phyloP scores from a whole-genome alignment of 345 rosid genomes.

The Murraya koenigii region DNA sequence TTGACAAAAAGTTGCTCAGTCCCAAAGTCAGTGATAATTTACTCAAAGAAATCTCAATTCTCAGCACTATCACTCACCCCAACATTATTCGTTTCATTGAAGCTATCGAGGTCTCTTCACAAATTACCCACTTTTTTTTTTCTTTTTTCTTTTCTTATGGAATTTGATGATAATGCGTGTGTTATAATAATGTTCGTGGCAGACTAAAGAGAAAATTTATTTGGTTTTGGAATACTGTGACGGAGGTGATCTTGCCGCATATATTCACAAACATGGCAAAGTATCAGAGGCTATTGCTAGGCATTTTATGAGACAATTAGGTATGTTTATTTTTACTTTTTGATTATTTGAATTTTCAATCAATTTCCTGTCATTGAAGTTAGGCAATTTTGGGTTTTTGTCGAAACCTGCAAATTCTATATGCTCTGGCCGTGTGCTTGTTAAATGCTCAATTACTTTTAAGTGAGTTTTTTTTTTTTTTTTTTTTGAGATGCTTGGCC shows the following conservation, averaged over 20 bases:
- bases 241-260: slow-evolving; percentile 81
- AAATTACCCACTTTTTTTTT: neutral
- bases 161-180: neutral
- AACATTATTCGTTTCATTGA: slow-evolving; percentile 51
- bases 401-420: neutral
- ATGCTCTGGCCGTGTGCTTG: neutral
- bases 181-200: slow-evolving; percentile 3
- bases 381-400: neutral
- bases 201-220: slow-evolving; percentile 63
- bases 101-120: slow-evolving; percentile 41
- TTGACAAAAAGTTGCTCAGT: slow-evolving; percentile 60
- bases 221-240: slow-evolving; percentile 81
- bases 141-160: neutral
- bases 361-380: neutral
- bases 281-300: slow-evolving; percentile 67
- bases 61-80: slow-evolving; percentile 76
- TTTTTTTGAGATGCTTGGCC: neutral
- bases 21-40: slow-evolving; percentile 67
- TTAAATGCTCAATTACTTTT: slow-evolving; percentile 1
- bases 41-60: slow-evolving; percentile 70
- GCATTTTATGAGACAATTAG: slow-evolving; percentile 78
- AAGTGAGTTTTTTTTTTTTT: neutral
- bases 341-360: neutral
- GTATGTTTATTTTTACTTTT: slow-evolving; percentile 30
- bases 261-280: slow-evolving; percentile 59